Conservation (phyloP, 2,329 filamentous ascomycete species). For the Colletotrichum liriopes region DNA sequence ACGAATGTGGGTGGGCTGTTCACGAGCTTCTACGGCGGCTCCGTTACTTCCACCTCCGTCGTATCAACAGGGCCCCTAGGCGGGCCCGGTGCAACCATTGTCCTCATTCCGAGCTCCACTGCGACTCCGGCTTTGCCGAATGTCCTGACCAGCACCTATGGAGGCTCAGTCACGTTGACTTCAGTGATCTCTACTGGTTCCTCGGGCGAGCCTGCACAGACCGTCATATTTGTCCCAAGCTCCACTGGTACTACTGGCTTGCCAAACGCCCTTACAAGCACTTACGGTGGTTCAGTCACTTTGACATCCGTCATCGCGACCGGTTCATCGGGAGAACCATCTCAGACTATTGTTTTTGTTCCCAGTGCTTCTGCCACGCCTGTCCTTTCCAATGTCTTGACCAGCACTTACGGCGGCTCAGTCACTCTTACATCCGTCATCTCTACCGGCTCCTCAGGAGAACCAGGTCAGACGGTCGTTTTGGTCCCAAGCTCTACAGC, state of each 20-base stretch:
- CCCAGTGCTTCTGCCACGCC: not conserved
- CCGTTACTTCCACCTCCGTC: conserved; percentile 19
- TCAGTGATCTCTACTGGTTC: not conserved
- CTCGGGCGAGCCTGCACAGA: conserved; percentile 7
- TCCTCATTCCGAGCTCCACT: conserved; percentile 10
- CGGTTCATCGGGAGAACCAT: not conserved
- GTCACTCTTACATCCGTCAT: not conserved
- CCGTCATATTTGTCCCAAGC: conserved; percentile 7
- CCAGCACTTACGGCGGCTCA: conserved; percentile 21
- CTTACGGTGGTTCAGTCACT: conserved; percentile 19
- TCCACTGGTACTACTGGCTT: not conserved
- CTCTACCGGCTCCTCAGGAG: not conserved
- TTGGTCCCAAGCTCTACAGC: conserved; percentile 2
- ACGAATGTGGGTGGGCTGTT: conserved; percentile 9
- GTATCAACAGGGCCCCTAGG: conserved; percentile 1
- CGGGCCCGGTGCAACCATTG: conserved; percentile 15
- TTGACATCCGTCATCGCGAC: conserved; percentile 1
- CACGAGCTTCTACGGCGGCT: conserved; percentile 32
- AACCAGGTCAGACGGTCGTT: not conserved
- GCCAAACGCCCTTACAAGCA: conserved; percentile 24
- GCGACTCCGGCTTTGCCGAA: conserved; percentile 1
- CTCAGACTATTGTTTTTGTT: conserved; percentile 13
- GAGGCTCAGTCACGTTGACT: conserved; percentile 26
- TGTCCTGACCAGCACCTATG: conserved; percentile 27
- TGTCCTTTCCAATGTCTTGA: not conserved